These are phyloP conservation scores for Allium fistulosum DNA, from an alignment of 106 monocot genomes.

Conservation along the genomic window DNA sequence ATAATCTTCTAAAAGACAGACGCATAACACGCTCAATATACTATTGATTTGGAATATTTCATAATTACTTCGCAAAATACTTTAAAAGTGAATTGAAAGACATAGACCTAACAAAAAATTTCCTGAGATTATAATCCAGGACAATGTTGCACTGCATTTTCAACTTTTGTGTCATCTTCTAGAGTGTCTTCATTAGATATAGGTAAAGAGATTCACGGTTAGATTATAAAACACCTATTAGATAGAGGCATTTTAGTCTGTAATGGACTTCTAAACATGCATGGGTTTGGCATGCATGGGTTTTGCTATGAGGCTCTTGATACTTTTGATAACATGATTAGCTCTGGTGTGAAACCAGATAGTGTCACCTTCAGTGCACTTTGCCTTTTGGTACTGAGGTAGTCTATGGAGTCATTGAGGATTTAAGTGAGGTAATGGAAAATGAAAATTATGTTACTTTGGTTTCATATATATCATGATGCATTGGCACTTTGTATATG, in stretches of 20 bases:
- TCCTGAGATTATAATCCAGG: no score
- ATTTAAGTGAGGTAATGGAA: slow-evolving; percentile 34
- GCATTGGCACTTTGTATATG: no score
- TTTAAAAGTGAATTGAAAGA: no score
- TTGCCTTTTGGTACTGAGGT: slow-evolving; percentile 20
- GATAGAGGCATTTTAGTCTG: slow-evolving; percentile 23
- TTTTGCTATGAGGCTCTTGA: slow-evolving; percentile 34
- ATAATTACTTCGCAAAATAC: no score
- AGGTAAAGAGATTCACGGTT: slow-evolving; percentile 40
- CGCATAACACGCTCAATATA: no score
- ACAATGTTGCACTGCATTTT: no score
- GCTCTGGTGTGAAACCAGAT: slow-evolving; percentile 32
- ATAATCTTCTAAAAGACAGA: no score
- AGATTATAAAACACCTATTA: slow-evolving; percentile 17
- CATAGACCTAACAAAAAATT: no score
- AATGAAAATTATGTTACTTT: slow-evolving; percentile 5
- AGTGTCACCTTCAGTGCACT: slow-evolving; percentile 42
- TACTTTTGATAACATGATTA: slow-evolving; percentile 30
- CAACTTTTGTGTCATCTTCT: no score
- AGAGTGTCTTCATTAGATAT: slow-evolving; percentile 5
- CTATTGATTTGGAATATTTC: no score
- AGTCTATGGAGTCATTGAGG: slow-evolving; percentile 18
- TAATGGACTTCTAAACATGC: slow-evolving; percentile 46
- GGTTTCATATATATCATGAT: no score
- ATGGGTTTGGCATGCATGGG: slow-evolving; percentile 42